Conservation (phyloP, 164 flowering plant genomes). For the Sedum album region DNA sequence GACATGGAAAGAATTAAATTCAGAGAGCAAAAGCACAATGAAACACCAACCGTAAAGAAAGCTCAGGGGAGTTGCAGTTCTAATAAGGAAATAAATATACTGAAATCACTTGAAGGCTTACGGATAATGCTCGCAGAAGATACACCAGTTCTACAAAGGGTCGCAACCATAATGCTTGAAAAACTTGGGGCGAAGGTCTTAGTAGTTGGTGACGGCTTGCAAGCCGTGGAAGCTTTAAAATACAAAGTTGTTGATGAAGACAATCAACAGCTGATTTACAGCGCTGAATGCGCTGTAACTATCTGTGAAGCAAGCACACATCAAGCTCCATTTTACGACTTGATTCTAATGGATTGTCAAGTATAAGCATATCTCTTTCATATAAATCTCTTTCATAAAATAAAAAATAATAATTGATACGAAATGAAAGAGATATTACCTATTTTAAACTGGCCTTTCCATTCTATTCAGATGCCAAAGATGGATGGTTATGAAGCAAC, state of each 20-base stretch:
- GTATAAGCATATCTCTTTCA: conserved; percentile 37
- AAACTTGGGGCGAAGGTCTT: conserved; percentile 79
- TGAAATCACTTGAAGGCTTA: conserved; percentile 62
- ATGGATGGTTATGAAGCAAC: conserved; percentile 99
- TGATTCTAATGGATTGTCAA: conserved; percentile 96
- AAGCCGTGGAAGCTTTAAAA: conserved; percentile 81
- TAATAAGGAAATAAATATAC: conserved; percentile 11
- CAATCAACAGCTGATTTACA: conserved; percentile 13
- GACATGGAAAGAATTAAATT: conserved; percentile 10
- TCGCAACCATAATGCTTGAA: conserved; percentile 89
- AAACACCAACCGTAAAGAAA: conserved; percentile 10
- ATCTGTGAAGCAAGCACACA: conserved; percentile 19
- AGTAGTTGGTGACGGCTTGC: conserved; percentile 82
- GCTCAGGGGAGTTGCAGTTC: conserved; percentile 14
- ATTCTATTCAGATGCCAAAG: conserved; percentile 77
- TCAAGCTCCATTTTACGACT: conserved; percentile 43
- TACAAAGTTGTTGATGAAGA: conserved; percentile 25
- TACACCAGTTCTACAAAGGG: conserved; percentile 83
- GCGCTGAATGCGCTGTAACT: conserved; percentile 19
- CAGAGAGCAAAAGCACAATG: conserved; percentile 12
- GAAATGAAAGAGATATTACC: neutral
- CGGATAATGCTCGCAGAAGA: conserved; percentile 90
- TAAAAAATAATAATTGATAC: neutral
- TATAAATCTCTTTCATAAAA: neutral
- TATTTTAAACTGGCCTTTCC: conserved; percentile 5